phyloP scores from a whole-genome alignment of 306 rosid genomes.

The Cotoneaster glaucophyllus region DNA sequence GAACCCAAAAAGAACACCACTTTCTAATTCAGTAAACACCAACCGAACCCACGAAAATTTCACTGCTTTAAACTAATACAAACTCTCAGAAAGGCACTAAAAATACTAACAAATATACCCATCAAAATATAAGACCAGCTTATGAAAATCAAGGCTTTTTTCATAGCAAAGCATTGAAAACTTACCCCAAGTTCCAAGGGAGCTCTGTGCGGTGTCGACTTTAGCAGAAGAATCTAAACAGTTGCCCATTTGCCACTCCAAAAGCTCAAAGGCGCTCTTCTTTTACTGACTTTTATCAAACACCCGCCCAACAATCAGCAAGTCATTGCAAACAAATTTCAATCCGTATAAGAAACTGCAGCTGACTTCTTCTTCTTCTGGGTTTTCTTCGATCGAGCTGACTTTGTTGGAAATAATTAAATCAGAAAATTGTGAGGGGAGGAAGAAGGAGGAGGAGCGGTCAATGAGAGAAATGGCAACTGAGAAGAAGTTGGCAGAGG shows the following conservation, averaged over 20 bases:
- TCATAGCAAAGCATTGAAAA: neutral
- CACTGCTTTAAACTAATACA: neutral
- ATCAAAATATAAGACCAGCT: neutral
- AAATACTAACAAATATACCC: neutral
- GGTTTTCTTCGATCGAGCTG: neutral
- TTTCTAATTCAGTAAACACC: neutral
- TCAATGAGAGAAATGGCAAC: constrained; percentile 5
- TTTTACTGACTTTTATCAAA: neutral
- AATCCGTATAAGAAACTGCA: neutral
- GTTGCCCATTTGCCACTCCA: constrained; percentile 58
- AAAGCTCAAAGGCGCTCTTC: neutral
- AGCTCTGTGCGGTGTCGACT: constrained; percentile 55
- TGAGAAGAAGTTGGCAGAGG: constrained; percentile 1
- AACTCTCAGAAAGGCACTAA: neutral
- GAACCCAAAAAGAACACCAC: neutral
- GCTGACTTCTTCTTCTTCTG: neutral
- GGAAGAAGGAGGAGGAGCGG: neutral
- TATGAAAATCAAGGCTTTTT: neutral
- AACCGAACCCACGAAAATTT: neutral
- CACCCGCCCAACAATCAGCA: neutral
- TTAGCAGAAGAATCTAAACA: constrained; percentile 78
- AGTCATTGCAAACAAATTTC: neutral
- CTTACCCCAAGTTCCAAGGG: constrained; percentile 55
- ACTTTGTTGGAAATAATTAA: neutral
- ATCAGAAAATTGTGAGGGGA: neutral